Evolutionary conservation across 2,329 filamentous ascomycete genomes (phyloP).

Genomic region (Aspergillus chevalieri): DNA sequence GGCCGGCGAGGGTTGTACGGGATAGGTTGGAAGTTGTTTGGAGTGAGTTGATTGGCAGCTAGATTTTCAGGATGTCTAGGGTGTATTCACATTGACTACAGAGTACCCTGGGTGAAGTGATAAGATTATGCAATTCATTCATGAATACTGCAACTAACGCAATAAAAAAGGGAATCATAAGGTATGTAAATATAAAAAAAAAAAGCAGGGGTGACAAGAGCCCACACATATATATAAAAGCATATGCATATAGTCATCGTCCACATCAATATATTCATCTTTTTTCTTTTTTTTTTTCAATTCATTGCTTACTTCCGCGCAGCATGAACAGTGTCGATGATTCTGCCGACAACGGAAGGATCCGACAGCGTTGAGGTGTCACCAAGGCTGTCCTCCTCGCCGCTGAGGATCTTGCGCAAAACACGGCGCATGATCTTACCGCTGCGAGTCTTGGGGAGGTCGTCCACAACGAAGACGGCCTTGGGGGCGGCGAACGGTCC

Average conservation of each 20-base stretch:
- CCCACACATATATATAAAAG: neutral
- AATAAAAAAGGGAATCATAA: too few relatives aligned
- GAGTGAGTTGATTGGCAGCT: too few relatives aligned
- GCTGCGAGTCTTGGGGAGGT: slow-evolving; percentile 93
- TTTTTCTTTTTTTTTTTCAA: slow-evolving; percentile 1
- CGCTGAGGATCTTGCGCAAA: slow-evolving; percentile 91
- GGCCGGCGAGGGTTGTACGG: neutral
- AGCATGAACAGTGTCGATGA: slow-evolving; percentile 71
- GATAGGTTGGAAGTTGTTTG: too few relatives aligned
- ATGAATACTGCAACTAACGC: too few relatives aligned
- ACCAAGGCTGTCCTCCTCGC: slow-evolving; percentile 93
- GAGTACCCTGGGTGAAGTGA: too few relatives aligned
- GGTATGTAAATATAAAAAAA: neutral
- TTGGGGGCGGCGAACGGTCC: slow-evolving; percentile 96
- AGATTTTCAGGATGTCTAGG: too few relatives aligned
- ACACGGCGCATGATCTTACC: slow-evolving; percentile 99
- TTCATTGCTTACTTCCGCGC: slow-evolving; percentile 19
- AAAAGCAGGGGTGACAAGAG: neutral
- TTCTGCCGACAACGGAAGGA: slow-evolving; percentile 80
- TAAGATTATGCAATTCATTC: too few relatives aligned
- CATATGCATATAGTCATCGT: neutral
- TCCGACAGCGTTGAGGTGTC: slow-evolving; percentile 92
- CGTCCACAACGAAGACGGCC: slow-evolving; percentile 81
- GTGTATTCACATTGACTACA: too few relatives aligned
- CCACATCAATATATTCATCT: slow-evolving; percentile 1